phyloP scores from a whole-genome alignment of 352 stramenopile genomes.

The Globisporangium mamillatum region DNA sequence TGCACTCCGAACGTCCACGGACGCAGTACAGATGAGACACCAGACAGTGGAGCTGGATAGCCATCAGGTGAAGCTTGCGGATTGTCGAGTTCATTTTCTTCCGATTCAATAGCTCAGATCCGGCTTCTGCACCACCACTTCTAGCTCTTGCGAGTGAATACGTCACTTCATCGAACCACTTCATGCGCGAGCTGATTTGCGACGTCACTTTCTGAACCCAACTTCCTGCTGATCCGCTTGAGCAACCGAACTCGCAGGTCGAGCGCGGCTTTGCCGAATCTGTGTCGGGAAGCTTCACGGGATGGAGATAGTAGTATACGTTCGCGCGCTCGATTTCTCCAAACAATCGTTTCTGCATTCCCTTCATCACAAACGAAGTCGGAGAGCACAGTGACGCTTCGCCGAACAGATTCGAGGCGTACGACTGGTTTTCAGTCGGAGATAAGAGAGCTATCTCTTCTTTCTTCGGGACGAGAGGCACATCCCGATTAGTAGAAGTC shows the following conservation, averaged over 20 bases:
- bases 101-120: constrained; percentile 59
- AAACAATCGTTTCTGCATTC: constrained; percentile 54
- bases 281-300: constrained; percentile 22
- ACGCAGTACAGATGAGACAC: constrained; percentile 71
- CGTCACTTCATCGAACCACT: constrained; percentile 69
- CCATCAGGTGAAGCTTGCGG: constrained; percentile 72
- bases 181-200: constrained; percentile 80
- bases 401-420: constrained; percentile 40
- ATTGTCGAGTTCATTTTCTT: constrained; percentile 86
- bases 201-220: constrained; percentile 73
- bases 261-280: neutral
- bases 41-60: constrained; percentile 70
- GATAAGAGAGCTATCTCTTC: constrained; percentile 14
- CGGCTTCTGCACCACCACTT: constrained; percentile 16
- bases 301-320: constrained; percentile 70
- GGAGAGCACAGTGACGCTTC: constrained; percentile 38
- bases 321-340: constrained; percentile 66
- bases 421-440: constrained; percentile 30
- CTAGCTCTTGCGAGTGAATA: constrained; percentile 66
- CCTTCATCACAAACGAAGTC: constrained; percentile 65
- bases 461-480: constrained; percentile 25
- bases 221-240: constrained; percentile 41
- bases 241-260: constrained; percentile 59
- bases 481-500: neutral
- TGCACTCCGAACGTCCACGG: constrained; percentile 43